Percentiles rank a stretch among this genome's conserved stretches.
phyloP scores from a whole-genome alignment of 2,329 filamentous ascomycete genomes.

The Colletotrichum siamense region DNA sequence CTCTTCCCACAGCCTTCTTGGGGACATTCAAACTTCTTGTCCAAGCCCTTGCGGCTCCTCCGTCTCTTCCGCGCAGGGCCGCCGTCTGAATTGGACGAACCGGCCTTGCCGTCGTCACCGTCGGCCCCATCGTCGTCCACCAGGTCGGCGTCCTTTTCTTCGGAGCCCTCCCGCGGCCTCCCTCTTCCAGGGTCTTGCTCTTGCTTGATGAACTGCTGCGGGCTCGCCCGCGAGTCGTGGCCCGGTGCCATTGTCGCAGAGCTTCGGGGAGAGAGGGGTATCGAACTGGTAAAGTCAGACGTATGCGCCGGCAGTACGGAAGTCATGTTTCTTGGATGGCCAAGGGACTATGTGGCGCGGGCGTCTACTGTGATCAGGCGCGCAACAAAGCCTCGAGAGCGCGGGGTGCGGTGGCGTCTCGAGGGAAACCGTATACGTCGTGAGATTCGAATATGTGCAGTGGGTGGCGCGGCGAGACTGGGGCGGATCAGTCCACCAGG shows the following conservation, averaged over 20 bases:
- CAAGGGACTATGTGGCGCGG: not conserved
- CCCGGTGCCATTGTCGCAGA: slow-evolving; percentile 46
- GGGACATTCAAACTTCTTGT: slow-evolving; percentile 85
- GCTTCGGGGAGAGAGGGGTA: slow-evolving; percentile 43
- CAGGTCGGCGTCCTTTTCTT: slow-evolving; percentile 46
- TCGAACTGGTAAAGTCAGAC: slow-evolving; percentile 41
- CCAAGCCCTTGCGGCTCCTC: slow-evolving; percentile 77
- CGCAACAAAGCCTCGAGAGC: slow-evolving; percentile 3
- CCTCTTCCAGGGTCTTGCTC: slow-evolving; percentile 45
- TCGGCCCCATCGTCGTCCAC: slow-evolving; percentile 45
- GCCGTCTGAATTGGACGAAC: slow-evolving; percentile 58
- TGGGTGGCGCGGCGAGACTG: not conserved
- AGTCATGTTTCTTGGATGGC: slow-evolving; percentile 38
- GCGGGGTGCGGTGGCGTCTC: not conserved
- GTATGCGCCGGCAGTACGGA: slow-evolving; percentile 45
- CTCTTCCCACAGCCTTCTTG: slow-evolving; percentile 91
- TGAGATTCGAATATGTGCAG: not conserved
- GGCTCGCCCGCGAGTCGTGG: slow-evolving; percentile 42
- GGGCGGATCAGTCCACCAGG: not conserved
- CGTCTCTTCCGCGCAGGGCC: slow-evolving; percentile 64
- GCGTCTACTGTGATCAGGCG: slow-evolving; percentile 4
- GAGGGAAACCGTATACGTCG: not conserved
- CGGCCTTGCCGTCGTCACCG: slow-evolving; percentile 45
- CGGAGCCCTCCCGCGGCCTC: slow-evolving; percentile 46
- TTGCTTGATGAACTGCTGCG: slow-evolving; percentile 44